phyloP scores from a whole-genome alignment of 2,329 filamentous ascomycete species.

The Aspergillus aculeatus region DNA sequence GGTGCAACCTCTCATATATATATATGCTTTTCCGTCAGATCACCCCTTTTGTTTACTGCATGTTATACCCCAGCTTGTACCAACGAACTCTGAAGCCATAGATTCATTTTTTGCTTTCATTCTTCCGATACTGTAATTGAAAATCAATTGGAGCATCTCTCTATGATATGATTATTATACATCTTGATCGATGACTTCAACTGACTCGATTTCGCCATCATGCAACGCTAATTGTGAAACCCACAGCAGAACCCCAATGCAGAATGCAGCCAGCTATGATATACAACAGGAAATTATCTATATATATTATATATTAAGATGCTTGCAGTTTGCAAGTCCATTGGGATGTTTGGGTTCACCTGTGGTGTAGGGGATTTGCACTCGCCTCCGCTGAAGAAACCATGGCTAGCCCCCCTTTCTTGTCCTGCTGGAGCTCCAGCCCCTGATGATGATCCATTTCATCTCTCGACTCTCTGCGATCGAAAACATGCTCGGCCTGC shows the following conservation, averaged over 20 bases:
- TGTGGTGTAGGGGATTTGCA: neutral
- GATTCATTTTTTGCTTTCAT: neutral
- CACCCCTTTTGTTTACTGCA: neutral
- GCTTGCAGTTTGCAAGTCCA: too few relatives aligned
- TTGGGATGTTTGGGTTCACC: too few relatives aligned
- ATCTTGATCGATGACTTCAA: too few relatives aligned
- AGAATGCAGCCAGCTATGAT: too few relatives aligned
- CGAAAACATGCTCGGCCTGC: constrained; percentile 32
- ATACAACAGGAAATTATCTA: too few relatives aligned
- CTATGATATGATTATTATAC: too few relatives aligned
- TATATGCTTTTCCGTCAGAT: neutral
- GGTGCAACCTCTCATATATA: neutral
- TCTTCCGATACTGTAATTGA: neutral
- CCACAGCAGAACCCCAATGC: too few relatives aligned
- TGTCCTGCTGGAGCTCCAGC: neutral
- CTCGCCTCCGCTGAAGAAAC: neutral
- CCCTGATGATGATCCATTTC: neutral
- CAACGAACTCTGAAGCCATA: neutral
- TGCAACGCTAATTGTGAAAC: too few relatives aligned
- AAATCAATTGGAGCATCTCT: too few relatives aligned
- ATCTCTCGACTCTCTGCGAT: neutral
- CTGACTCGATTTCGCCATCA: too few relatives aligned
- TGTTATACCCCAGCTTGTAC: neutral
- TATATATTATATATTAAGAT: too few relatives aligned
- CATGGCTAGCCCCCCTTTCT: neutral